Percentiles rank a stretch among this genome's conserved stretches.
These are phyloP conservation scores for Chlorella sp. DNA, from an alignment of 139 green algal genomes.

Conservation along the genomic window DNA sequence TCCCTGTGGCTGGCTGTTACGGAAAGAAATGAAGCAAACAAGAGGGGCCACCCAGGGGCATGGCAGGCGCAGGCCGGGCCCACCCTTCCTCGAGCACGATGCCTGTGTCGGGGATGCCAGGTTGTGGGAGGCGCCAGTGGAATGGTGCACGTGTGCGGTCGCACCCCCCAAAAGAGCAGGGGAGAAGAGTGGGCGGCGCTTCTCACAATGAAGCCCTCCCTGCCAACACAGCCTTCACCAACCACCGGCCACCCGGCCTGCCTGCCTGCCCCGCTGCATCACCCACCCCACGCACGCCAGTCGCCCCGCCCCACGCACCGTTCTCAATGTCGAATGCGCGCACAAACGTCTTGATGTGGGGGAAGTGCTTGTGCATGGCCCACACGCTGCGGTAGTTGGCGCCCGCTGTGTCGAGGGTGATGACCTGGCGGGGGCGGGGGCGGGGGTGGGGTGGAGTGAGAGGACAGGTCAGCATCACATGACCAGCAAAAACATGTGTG, in stretches of 20 bases:
- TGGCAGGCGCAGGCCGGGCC: no score
- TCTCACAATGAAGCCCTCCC: neutral
- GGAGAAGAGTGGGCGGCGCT: neutral
- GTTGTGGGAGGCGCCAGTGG: no score
- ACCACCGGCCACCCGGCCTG: neutral
- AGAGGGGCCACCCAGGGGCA: no score
- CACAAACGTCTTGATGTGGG: conserved; percentile 93
- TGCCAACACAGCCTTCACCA: neutral
- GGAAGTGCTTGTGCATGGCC: conserved; percentile 94
- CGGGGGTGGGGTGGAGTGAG: no score
- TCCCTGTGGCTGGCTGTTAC: no score
- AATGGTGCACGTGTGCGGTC: no score
- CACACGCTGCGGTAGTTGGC: conserved; percentile 96
- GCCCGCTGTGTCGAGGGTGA: conserved; percentile 34
- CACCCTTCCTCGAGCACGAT: no score
- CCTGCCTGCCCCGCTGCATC: neutral
- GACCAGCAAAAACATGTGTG: no score
- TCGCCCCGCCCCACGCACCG: conserved; percentile 31
- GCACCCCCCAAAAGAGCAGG: neutral
- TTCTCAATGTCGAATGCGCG: conserved; percentile 95
- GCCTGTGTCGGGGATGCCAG: no score
- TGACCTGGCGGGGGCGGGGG: conserved; percentile 2
- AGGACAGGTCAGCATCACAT: neutral
- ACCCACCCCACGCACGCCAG: neutral
- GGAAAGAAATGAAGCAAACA: no score